phyloP scores from a whole-genome alignment of 202 grass and related monocot species.

The Alloteropsis angusta region DNA sequence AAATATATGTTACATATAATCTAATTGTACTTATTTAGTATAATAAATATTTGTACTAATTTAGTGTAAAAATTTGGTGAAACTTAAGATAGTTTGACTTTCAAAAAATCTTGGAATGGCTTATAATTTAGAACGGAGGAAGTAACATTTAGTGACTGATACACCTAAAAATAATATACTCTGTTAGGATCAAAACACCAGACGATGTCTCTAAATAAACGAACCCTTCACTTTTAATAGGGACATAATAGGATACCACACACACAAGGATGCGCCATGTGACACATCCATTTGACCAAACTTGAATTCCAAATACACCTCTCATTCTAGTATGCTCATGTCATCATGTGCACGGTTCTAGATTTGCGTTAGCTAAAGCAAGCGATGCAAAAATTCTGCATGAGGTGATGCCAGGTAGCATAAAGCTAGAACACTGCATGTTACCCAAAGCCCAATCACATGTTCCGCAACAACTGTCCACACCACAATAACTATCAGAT shows the following conservation, averaged over 20 bases:
- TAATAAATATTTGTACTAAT: too few relatives aligned
- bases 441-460: neutral
- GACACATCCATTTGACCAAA: slow-evolving; percentile 22
- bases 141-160: neutral
- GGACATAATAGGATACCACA: slow-evolving; percentile 16
- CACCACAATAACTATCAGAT: neutral
- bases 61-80: too few relatives aligned
- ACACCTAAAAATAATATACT: neutral
- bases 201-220: neutral
- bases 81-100: too few relatives aligned
- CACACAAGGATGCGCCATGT: neutral
- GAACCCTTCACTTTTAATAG: neutral
- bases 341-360: neutral
- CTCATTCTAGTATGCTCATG: neutral
- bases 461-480: neutral
- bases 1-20: too few relatives aligned
- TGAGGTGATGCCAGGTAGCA: neutral
- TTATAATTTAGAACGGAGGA: too few relatives aligned
- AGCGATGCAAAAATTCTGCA: neutral
- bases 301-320: neutral
- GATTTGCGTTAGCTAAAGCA: neutral
- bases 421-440: neutral
- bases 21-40: too few relatives aligned
- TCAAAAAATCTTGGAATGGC: too few relatives aligned
- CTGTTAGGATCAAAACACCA: neutral